Evolutionary conservation across 2,329 filamentous ascomycete species (phyloP).

Genomic region (Exophiala sp.): DNA sequence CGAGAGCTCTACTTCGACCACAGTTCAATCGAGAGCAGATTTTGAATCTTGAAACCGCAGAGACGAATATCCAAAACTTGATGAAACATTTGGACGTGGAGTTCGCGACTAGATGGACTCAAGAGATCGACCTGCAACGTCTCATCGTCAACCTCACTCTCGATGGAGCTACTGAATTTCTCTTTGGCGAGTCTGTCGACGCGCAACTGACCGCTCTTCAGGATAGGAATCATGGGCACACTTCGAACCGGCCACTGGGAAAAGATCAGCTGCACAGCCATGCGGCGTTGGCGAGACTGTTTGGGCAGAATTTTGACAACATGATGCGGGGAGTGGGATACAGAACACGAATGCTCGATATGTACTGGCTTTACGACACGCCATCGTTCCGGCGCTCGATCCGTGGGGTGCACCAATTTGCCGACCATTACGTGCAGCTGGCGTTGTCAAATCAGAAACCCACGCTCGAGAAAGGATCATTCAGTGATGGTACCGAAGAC

Average conservation of each 20-base stretch:
- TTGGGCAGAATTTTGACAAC: not conserved
- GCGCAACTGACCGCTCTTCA: constrained; percentile 37
- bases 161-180: constrained; percentile 64
- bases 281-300: not conserved
- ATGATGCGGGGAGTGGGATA: not conserved
- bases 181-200: constrained; percentile 59
- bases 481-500: too few relatives aligned
- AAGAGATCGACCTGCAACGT: constrained; percentile 57
- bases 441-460: not conserved
- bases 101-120: constrained; percentile 42
- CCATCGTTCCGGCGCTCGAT: constrained; percentile 33
- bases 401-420: not conserved
- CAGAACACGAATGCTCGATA: not conserved
- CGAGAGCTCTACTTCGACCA: constrained; percentile 73
- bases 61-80: constrained; percentile 63
- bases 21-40: constrained; percentile 84
- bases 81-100: constrained; percentile 54
- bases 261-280: too few relatives aligned
- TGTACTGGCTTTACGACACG: constrained; percentile 38
- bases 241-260: too few relatives aligned
- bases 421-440: not conserved
- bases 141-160: constrained; percentile 64
- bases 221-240: too few relatives aligned
- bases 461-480: too few relatives aligned
- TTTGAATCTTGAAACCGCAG: constrained; percentile 75